phyloP scores from a whole-genome alignment of 805 yeast genomes.

The Cyberlindnera veronae region DNA sequence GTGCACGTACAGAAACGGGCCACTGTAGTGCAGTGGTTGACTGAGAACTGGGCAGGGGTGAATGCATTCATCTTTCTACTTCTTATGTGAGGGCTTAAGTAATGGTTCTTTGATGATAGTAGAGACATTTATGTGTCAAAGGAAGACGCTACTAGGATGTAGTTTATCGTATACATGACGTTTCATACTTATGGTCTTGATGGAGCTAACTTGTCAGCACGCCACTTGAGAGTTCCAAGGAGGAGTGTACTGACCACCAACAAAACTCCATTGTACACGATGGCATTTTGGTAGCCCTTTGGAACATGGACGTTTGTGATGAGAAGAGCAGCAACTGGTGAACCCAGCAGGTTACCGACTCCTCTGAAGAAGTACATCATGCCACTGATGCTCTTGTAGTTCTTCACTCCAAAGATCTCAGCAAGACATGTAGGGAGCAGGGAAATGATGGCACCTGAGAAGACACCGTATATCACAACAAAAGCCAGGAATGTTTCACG shows the following conservation, averaged over 20 bases:
- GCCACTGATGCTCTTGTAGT: constrained; percentile 33
- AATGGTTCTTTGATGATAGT: too few species aligned
- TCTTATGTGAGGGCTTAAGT: too few species aligned
- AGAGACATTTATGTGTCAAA: too few species aligned
- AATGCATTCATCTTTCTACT: too few species aligned
- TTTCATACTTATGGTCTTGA: too few species aligned
- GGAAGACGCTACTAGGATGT: too few species aligned
- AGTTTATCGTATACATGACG: too few species aligned
- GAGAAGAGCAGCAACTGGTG: constrained; percentile 35
- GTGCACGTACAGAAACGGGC: too few species aligned
- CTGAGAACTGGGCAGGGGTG: too few species aligned
- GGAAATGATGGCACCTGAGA: constrained; percentile 34
- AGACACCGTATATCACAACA: constrained; percentile 34
- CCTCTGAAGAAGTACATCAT: constrained; percentile 35
- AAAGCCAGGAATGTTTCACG: constrained; percentile 29
- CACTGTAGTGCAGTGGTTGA: too few species aligned
- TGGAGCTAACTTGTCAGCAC: constrained; percentile 4
- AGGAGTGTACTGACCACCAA: constrained; percentile 7
- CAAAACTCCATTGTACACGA: constrained; percentile 29
- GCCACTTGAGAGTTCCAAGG: constrained; percentile 2
- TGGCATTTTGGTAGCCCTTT: constrained; percentile 26
- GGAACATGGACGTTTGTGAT: constrained; percentile 17
- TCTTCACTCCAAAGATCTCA: constrained; percentile 32
- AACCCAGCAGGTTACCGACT: constrained; percentile 32
- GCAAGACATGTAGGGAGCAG: constrained; percentile 33